Evolutionary conservation across 176 grass and related monocot species (phyloP), one percentile per base, ranked within the genome.

Genomic region (Typha latifolia): DNA sequence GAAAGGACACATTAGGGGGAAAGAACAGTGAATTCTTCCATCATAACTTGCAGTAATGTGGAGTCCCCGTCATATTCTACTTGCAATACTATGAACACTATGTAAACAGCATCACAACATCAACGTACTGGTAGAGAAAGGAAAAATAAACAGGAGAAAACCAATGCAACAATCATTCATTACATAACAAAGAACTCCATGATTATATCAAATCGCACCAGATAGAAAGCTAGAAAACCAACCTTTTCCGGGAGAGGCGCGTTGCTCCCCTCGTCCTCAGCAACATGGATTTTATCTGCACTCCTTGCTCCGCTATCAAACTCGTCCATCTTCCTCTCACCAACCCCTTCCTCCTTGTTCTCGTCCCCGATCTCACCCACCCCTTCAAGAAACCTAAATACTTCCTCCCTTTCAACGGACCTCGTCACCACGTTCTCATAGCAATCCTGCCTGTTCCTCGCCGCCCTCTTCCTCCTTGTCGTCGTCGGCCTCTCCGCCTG

Each of bases 231-330:
- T 57, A 21, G 7, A 37, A 0, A 37, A 62, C 61, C 65, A 16
- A 96, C 87, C 82, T 81, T 96, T 76, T 96, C 85, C 1, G 87
- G 91, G 31, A 96, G 78, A 14, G 87, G 87, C 63, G 82, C 61
- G 62, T 68, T 62, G 81, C 63, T 77, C 63, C 73, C 84, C 12
- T 91, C 87, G 66, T 91, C 91, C 57, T 79, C 91, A n/a, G 64
- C 79, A 16, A 24, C 82, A 14, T 12, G 52, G 0, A 34, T 69
- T 66, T 85, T 90, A 9, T 85, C 87, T 5, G 49, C 62, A 62
- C 84, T 96, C 70, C 70, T 78, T 21, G n/a, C 82, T 52, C 57
- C 84, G 61, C 80, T 84, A 19, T 86, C 77, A 4, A 69, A 76
- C 61, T 86, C 85, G 61, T 89, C 82, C 90, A 95, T 95, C 80